Evolutionary conservation across 148 eudicot species (phyloP).

Genomic region (Spergularia bocconei): DNA sequence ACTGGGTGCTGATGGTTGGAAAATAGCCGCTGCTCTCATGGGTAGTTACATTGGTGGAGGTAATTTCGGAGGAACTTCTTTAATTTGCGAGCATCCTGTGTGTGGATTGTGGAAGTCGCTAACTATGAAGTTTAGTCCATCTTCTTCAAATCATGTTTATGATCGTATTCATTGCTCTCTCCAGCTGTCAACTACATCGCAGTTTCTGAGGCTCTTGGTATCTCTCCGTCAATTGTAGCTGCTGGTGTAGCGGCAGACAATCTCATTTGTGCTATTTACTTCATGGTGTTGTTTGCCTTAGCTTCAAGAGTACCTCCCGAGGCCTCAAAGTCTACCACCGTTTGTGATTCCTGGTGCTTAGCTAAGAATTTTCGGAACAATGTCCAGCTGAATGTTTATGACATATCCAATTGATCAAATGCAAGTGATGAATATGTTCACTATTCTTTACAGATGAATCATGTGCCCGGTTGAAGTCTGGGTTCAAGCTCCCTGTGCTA

Average conservation of each 20-base stretch:
- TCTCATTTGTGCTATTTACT: conserved; percentile 82
- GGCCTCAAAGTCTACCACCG: conserved; percentile 30
- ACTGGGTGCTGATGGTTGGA: conserved; percentile 89
- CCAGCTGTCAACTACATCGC: conserved; percentile 88
- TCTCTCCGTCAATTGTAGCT: conserved; percentile 76
- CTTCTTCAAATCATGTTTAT: neutral
- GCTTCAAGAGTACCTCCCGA: conserved; percentile 71
- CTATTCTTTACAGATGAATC: conserved; percentile 34
- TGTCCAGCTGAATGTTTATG: neutral
- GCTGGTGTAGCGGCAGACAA: conserved; percentile 96
- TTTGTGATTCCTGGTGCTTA: neutral
- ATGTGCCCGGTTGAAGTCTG: conserved; percentile 31
- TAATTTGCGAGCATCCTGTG: neutral
- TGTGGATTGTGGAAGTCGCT: neutral
- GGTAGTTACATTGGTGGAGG: conserved; percentile 97
- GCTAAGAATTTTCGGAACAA: neutral
- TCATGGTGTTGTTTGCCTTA: conserved; percentile 63
- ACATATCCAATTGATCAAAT: neutral
- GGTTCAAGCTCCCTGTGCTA: conserved; percentile 48
- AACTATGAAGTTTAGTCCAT: neutral
- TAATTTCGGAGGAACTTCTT: conserved; percentile 23
- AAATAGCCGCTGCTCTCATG: conserved; percentile 89
- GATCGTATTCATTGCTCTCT: conserved; percentile 1
- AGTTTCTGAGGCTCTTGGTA: conserved; percentile 61
- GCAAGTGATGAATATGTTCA: neutral